phyloP scores from a whole-genome alignment of 768 basidiomycete genomes.

The Tulasnella sp. region DNA sequence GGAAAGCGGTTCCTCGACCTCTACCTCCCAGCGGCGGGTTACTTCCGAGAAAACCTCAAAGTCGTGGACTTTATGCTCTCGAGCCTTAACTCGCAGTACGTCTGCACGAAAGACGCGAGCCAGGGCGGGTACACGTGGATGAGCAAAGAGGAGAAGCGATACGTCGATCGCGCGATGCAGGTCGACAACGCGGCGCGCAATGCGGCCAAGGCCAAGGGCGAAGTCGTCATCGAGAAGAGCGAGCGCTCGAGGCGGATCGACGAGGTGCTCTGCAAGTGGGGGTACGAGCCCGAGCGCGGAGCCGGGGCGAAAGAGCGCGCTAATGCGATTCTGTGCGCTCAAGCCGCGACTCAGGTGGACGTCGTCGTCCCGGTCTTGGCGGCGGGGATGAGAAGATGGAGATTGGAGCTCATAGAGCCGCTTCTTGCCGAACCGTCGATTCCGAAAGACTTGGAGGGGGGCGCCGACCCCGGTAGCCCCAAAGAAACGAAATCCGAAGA shows the following conservation, averaged over 20 bases:
- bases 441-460: neutral
- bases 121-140: slow-evolving; percentile 1
- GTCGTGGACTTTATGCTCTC: neutral
- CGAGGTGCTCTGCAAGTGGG: slow-evolving; percentile 6
- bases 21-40: neutral
- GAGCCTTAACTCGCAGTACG: neutral
- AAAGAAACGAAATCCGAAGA: no score
- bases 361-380: neutral
- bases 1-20: neutral
- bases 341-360: neutral
- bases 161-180: neutral
- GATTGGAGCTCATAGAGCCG: neutral
- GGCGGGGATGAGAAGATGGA: neutral
- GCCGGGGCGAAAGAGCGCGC: neutral
- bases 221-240: neutral
- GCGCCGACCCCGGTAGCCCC: neutral
- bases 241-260: neutral
- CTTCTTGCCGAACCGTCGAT: neutral
- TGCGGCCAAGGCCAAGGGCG: neutral
- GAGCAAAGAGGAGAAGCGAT: neutral
- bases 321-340: neutral
- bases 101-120: neutral
- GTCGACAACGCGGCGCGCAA: neutral
- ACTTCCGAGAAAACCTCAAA: neutral
- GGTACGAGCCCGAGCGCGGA: neutral